Conservation (phyloP, 768 basidiomycete species). For the Termitomyces titanicus region DNA sequence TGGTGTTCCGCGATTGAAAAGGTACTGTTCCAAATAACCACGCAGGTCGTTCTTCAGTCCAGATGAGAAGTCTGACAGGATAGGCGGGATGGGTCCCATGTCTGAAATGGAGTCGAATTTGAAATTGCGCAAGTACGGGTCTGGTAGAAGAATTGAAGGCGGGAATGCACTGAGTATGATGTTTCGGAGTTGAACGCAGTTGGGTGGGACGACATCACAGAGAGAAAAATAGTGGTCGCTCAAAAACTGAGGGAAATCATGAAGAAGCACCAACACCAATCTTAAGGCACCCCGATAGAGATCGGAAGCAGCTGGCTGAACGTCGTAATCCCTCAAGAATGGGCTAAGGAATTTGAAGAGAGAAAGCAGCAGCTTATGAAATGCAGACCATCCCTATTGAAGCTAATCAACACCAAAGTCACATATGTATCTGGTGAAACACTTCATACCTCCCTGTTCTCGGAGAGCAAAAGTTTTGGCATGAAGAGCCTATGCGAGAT, state of each 20-base stretch:
- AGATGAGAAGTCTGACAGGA: constrained; percentile 87
- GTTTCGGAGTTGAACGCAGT: constrained; percentile 95
- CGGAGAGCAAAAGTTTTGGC: constrained; percentile 86
- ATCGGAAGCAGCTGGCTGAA: constrained; percentile 77
- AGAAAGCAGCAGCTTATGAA: constrained; percentile 90
- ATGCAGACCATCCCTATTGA: constrained; percentile 84
- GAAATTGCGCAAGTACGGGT: constrained; percentile 76
- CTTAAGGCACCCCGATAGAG: constrained; percentile 90
- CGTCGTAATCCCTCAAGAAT: constrained; percentile 80
- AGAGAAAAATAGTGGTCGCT: constrained; percentile 96
- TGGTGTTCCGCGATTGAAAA: constrained; percentile 70
- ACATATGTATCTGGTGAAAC: background rate
- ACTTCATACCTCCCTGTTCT: constrained; percentile 74
- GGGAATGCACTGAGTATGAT: constrained; percentile 97
- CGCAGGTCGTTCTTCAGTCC: constrained; percentile 80
- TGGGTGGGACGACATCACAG: constrained; percentile 87
- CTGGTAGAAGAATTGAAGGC: constrained; percentile 71
- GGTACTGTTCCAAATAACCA: constrained; percentile 77
- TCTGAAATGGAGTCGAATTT: constrained; percentile 78
- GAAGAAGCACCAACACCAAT: constrained; percentile 89
- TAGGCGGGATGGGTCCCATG: constrained; percentile 89
- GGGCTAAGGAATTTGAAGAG: constrained; percentile 94
- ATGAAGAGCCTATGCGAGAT: constrained; percentile 97
- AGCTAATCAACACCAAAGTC: constrained; percentile 4
- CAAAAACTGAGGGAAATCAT: constrained; percentile 98